phyloP scores from a whole-genome alignment of 2,329 filamentous ascomycete genomes.

The Exophiala bonariae region DNA sequence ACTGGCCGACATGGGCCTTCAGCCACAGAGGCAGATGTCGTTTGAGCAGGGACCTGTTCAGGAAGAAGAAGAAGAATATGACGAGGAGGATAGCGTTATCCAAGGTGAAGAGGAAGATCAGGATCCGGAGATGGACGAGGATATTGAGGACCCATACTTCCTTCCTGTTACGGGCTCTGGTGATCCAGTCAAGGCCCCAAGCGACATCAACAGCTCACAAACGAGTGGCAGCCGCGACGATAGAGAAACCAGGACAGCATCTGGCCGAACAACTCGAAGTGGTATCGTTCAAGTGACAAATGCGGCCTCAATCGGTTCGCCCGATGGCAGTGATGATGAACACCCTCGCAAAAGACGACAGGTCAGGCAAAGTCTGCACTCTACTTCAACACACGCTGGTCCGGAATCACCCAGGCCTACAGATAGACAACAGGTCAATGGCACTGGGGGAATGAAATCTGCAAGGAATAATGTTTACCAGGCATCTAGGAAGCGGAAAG shows the following conservation, averaged over 20 bases:
- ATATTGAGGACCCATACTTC: conserved; percentile 1
- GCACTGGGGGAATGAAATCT: background rate
- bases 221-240: background rate
- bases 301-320: background rate
- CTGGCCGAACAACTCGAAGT: too few relatives aligned
- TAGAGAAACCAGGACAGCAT: background rate
- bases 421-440: background rate
- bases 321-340: conserved; percentile 5
- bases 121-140: background rate
- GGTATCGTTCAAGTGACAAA: background rate
- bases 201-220: too few relatives aligned
- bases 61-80: conserved; percentile 13
- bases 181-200: too few relatives aligned
- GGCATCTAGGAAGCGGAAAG: conserved; percentile 22
- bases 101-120: conserved; percentile 3
- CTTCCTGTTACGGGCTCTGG: too few relatives aligned
- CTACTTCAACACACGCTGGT: conserved; percentile 2
- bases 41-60: conserved; percentile 9
- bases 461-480: background rate
- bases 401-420: background rate
- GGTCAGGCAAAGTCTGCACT: conserved; percentile 5
- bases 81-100: background rate
- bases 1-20: conserved; percentile 28
- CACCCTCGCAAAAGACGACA: conserved; percentile 18
- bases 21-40: conserved; percentile 12